Conservation (phyloP, 2,329 filamentous ascomycete species). For the Cladosporium sp. region DNA sequence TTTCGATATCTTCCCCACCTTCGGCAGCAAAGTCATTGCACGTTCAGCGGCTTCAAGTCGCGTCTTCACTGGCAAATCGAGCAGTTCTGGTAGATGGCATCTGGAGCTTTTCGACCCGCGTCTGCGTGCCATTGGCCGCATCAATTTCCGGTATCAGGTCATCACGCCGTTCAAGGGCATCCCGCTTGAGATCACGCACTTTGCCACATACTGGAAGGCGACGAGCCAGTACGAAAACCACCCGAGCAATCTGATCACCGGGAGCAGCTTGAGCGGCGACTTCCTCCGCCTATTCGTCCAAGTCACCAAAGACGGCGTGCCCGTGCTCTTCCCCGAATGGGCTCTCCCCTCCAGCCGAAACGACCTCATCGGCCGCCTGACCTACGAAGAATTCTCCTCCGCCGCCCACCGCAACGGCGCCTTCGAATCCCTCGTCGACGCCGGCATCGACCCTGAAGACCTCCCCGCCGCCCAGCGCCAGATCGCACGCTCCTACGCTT, state of each 20-base stretch:
- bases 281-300: slow-evolving; percentile 91
- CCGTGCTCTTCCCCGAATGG: slow-evolving; percentile 83
- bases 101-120: slow-evolving; percentile 89
- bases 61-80: slow-evolving; percentile 69
- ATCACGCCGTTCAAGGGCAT: slow-evolving; percentile 93
- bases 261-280: slow-evolving; percentile 91
- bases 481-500: slow-evolving; percentile 67
- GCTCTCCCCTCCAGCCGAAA: slow-evolving; percentile 51
- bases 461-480: slow-evolving; percentile 63
- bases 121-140: slow-evolving; percentile 83
- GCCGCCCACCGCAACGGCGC: slow-evolving; percentile 31
- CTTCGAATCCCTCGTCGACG: slow-evolving; percentile 23
- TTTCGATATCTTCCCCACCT: slow-evolving; percentile 95
- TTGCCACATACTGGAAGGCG: slow-evolving; percentile 98
- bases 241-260: slow-evolving; percentile 81
- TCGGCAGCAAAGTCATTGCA: slow-evolving; percentile 94
- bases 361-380: slow-evolving; percentile 73
- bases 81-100: slow-evolving; percentile 73
- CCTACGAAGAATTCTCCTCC: slow-evolving; percentile 62
- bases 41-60: slow-evolving; percentile 88
- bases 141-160: slow-evolving; percentile 90
- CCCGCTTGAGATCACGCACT: slow-evolving; percentile 92
- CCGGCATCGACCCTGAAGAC: slow-evolving; percentile 30
- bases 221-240: slow-evolving; percentile 87
- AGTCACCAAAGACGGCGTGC: slow-evolving; percentile 77